Base-by-base conservation (phyloP, 352 stramenopile genomes). In the Pythium vanterpoolii region DNA sequence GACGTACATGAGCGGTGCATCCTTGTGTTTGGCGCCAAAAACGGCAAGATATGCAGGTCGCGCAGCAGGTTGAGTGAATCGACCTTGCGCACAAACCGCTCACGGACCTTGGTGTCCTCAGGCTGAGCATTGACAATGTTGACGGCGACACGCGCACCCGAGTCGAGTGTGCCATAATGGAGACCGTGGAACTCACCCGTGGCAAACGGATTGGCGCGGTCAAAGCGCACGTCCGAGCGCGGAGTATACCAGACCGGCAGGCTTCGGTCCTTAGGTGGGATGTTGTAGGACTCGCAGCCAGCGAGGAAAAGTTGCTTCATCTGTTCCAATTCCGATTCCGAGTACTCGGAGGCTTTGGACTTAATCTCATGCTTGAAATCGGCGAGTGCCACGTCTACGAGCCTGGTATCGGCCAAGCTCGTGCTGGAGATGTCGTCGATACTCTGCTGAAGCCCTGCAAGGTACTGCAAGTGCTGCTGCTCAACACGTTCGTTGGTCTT, bases 231-330 rank as follows among this genome's bases (percentile, higher is more conserved):
- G 13, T 64, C 49, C 5, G 47, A 33, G 10, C 48, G 54, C 2
- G 64, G 56, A 16, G 68, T 34, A 42, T 68, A 72, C 64, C 64
- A 72, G 4, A 45, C 21, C n/a, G 53, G 40, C 45, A 62, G 27
- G 8, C 43, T 28, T 13, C 19, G 26, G 13, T 16, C 21, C 16
- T 53, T 57, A 8, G 16, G 8, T n/a, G 30, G 18, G 8, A 56
- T 52, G 26, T 18, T 27, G 10, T 30, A 44, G 10, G 9, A n/a
- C 26, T 48, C 5, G 40, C 38, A 40, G 21, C 52, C 55, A 19
- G 18, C 33, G 18, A 45, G 24, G 4, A 56, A 56, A 16, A 55
- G 18, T 18, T 19, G 47, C 18, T 49, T 45, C 44, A 68, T 34
- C 53, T 56, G 18, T 5, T 61, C 24, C 19, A 46, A 3, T 21